Base-by-base conservation (phyloP, 2,329 filamentous ascomycete genomes). In the Pseudogymnoascus sp. region DNA sequence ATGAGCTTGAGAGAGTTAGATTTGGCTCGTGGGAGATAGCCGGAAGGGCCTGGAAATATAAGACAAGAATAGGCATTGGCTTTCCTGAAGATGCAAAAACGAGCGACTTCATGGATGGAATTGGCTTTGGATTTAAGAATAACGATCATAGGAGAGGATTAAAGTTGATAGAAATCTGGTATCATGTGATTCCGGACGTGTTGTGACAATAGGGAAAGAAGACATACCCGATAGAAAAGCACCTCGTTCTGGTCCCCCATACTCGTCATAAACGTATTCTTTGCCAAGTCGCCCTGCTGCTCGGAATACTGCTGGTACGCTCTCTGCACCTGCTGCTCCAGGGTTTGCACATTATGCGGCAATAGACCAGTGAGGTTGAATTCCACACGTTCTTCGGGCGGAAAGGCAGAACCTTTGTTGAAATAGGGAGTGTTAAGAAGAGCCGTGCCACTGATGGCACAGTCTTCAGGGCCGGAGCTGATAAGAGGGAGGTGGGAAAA, bases 191-290 rank as follows among this genome's bases (percentile, higher is more conserved):
- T 33, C 5, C 22, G 5, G 7, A 55, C 22, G 49, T 22, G 11
- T 22, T 33, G 49, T 1, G 16, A 55, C 49, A 22, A 8, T 22
- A 55, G 16, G 5, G 9, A 55, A 64, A 33, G 14, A 4, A 25
- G 33, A 66, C 76, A 66, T 68, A 89, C 88, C 72, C 80, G 86
- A 74, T 87, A 95, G 72, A 90, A 96, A 1, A 96, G 75, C 0
- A 95, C 89, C 65, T 89, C 83, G 74, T 94, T 96, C 74, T 96
- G 92, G 68, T 91, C 86, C 70, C 91, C 92, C 77, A 96, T 79
- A 59, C 88, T 91, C 0, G 89, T 90, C 79, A 96, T 82, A 71
- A 96, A 96, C 0, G 90, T 92, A 69, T 96, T 96, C 77, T 94
- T 95, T 39, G 87, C 87, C 38, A 96, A 75, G 66, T 88, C 82